Percentiles rank a stretch among this genome's conserved stretches.
Evolutionary conservation across 2,329 filamentous ascomycete genomes (phyloP).

Genomic region (Coniochaeta sp.): DNA sequence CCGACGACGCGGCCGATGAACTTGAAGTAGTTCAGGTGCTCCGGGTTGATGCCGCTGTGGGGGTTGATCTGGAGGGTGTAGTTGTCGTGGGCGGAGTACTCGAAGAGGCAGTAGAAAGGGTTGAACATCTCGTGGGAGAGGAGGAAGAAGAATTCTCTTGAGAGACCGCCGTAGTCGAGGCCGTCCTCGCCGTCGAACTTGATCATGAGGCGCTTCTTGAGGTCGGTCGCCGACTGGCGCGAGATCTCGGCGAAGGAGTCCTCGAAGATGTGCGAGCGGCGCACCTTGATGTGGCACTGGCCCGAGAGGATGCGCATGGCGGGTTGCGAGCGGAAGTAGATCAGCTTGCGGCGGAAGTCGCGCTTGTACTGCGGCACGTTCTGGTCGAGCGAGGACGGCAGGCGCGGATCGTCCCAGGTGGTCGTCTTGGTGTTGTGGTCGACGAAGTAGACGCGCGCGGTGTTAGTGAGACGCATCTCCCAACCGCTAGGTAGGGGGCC

Average conservation of each 20-base stretch:
- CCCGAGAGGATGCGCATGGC: slow-evolving; percentile 91
- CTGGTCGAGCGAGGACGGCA: slow-evolving; percentile 93
- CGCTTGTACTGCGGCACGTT: slow-evolving; percentile 99
- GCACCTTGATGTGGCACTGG: slow-evolving; percentile 96
- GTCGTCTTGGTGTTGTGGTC: slow-evolving; percentile 99
- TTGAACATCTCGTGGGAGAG: slow-evolving; percentile 99
- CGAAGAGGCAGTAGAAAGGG: slow-evolving; percentile 98
- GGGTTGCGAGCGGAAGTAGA: slow-evolving; percentile 98
- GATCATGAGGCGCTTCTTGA: slow-evolving; percentile 99
- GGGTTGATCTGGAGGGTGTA: slow-evolving; percentile 99
- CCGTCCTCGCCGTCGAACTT: slow-evolving; percentile 99
- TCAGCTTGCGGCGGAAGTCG: slow-evolving; percentile 94
- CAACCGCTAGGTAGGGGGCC: slow-evolving; percentile 93
- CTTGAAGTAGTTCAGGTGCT: slow-evolving; percentile 99
- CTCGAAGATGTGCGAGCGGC: slow-evolving; percentile 95
- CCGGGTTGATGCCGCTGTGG: slow-evolving; percentile 97
- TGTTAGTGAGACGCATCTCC: slow-evolving; percentile 99
- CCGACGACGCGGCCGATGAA: slow-evolving; percentile 98
- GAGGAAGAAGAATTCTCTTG: slow-evolving; percentile 98
- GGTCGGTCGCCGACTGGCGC: slow-evolving; percentile 85
- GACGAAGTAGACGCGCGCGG: slow-evolving; percentile 95
- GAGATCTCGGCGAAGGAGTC: slow-evolving; percentile 99
- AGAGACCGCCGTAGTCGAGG: slow-evolving; percentile 94
- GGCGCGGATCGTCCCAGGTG: slow-evolving; percentile 93
- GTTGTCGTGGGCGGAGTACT: slow-evolving; percentile 99